A percentile compares a stretch with the other conserved stretches of the same genome.
Evolutionary conservation across 2,329 filamentous ascomycete genomes (phyloP).

Genomic region (Hirsutella rhossiliensis): DNA sequence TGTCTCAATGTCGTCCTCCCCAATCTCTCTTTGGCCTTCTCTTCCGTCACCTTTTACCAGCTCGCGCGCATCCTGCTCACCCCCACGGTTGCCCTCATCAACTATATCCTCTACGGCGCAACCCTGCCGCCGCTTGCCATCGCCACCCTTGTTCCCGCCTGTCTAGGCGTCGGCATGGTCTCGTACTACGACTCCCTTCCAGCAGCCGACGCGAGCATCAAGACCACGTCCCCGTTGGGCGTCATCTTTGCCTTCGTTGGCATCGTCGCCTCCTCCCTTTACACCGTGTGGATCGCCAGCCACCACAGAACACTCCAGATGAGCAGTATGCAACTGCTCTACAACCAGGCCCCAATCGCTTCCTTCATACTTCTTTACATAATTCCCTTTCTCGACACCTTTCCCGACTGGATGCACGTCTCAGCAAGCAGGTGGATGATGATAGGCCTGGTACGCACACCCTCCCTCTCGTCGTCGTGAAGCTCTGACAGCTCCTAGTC

Average conservation of each 20-base stretch:
- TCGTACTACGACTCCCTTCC: constrained; percentile 57
- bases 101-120: constrained; percentile 46
- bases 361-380: constrained; percentile 51
- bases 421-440: constrained; percentile 40
- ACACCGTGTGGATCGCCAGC: constrained; percentile 56
- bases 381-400: constrained; percentile 53
- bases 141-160: constrained; percentile 46
- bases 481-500: constrained; percentile 28
- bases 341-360: constrained; percentile 54
- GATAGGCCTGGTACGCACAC: constrained; percentile 40
- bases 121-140: constrained; percentile 42
- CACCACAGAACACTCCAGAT: constrained; percentile 55
- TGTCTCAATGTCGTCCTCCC: constrained; percentile 57
- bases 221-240: constrained; percentile 45
- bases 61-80: constrained; percentile 56
- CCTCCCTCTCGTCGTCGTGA: neutral
- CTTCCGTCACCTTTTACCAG: constrained; percentile 59
- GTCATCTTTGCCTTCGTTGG: constrained; percentile 52
- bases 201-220: constrained; percentile 30
- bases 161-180: constrained; percentile 51
- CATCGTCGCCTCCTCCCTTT: constrained; percentile 53
- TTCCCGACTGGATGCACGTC: constrained; percentile 43
- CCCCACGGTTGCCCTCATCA: constrained; percentile 52
- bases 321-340: constrained; percentile 56
- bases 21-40: constrained; percentile 56